Evolutionary conservation across 192 early-diverging fungal genomes (phyloP).

Genomic region (Entomortierella parvispora): DNA sequence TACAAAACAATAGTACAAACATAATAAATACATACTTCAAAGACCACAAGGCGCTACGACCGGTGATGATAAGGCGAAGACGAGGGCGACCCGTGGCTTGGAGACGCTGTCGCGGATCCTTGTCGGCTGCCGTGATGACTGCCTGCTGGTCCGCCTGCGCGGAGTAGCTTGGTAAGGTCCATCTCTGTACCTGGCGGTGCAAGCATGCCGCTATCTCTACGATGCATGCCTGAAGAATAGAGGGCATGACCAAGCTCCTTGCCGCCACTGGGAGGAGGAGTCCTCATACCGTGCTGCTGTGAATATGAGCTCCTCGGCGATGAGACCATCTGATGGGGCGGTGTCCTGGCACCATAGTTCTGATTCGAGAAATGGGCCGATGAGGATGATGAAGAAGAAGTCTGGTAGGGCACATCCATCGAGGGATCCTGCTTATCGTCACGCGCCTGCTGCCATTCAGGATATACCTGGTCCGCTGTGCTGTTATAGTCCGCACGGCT

Average conservation of each 20-base stretch:
- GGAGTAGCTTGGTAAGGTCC: slow-evolving; percentile 25
- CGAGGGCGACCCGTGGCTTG: background rate
- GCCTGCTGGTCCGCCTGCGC: too few species aligned
- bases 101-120: background rate
- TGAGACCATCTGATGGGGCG: background rate
- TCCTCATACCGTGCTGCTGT: slow-evolving; percentile 31
- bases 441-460: slow-evolving; percentile 17
- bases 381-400: slow-evolving; percentile 2
- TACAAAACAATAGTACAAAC: slow-evolving; percentile 7
- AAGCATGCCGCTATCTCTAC: slow-evolving; percentile 14
- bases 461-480: slow-evolving; percentile 15
- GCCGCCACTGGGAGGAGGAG: slow-evolving; percentile 43
- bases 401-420: background rate
- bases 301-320: background rate
- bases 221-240: slow-evolving; percentile 12
- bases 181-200: slow-evolving; percentile 4
- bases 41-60: background rate
- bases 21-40: background rate
- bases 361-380: background rate
- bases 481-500: slow-evolving; percentile 16
- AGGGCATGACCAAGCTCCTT: slow-evolving; percentile 25
- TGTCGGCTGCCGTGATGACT: background rate
- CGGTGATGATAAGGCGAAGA: slow-evolving; percentile 7
- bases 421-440: slow-evolving; percentile 33
- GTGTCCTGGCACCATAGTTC: background rate